A percentile compares a stretch with the other conserved stretches of the same genome.
These are phyloP conservation scores for Volutella citrinella DNA, from an alignment of 2,329 filamentous ascomycete genomes.

Conservation along the genomic window DNA sequence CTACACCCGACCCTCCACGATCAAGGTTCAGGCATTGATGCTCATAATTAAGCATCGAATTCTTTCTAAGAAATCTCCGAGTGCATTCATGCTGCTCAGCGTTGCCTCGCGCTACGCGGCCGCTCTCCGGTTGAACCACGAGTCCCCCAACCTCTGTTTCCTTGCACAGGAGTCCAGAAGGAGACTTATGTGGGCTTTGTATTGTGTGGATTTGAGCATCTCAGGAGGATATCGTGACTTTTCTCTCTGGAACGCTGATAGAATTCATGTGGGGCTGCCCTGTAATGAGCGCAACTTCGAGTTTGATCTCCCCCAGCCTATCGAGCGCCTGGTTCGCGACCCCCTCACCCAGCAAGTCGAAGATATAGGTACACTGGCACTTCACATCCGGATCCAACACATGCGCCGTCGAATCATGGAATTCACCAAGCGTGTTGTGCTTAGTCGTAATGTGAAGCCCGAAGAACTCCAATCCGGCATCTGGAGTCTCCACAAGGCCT, in stretches of 20 bases:
- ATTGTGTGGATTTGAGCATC: conserved; percentile 40
- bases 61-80: conserved; percentile 40
- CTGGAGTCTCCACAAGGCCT: conserved; percentile 45
- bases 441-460: conserved; percentile 37
- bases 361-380: conserved; percentile 52
- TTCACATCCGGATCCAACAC: conserved; percentile 55
- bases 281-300: conserved; percentile 48
- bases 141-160: conserved; percentile 37
- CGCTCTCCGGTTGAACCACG: conserved; percentile 42
- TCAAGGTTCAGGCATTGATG: conserved; percentile 50
- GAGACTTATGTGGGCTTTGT: conserved; percentile 43
- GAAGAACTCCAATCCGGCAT: conserved; percentile 42
- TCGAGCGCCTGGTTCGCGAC: conserved; percentile 48
- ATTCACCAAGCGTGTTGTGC: conserved; percentile 44
- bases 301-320: conserved; percentile 54
- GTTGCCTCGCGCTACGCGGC: conserved; percentile 42
- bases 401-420: conserved; percentile 53
- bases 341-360: conserved; percentile 41
- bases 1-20: conserved; percentile 53
- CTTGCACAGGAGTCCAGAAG: conserved; percentile 41
- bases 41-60: conserved; percentile 44
- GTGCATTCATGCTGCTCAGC: conserved; percentile 43
- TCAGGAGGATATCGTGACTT: conserved; percentile 43
- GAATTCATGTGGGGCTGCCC: conserved; percentile 40
- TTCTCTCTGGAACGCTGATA: conserved; percentile 40